A percentile compares a stretch with the other conserved stretches of the same genome.
Conservation (phyloP, 208 protist species). For the Trypanosoma scelopori region DNA sequence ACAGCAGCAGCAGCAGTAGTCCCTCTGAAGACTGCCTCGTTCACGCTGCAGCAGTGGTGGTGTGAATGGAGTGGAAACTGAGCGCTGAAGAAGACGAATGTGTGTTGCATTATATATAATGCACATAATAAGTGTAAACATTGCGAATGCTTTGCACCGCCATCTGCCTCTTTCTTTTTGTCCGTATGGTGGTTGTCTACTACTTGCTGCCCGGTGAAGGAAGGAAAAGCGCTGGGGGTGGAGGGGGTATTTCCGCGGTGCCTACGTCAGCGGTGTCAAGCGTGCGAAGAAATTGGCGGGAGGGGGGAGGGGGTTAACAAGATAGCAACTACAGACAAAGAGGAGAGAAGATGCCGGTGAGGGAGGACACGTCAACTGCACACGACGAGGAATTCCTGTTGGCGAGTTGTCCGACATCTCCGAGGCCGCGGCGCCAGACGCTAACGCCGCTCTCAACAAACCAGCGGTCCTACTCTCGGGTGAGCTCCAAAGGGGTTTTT, state of each 20-base stretch:
- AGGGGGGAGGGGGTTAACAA: neutral
- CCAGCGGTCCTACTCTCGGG: constrained; percentile 83
- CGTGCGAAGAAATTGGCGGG: neutral
- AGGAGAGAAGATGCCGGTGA: neutral
- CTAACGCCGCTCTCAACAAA: constrained; percentile 68
- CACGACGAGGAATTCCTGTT: constrained; percentile 14
- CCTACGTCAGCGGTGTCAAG: neutral
- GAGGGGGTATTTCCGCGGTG: too few relatives aligned
- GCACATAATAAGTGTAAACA: too few relatives aligned
- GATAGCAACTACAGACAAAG: neutral
- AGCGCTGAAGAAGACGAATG: too few relatives aligned
- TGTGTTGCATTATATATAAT: too few relatives aligned
- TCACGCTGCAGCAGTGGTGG: too few relatives aligned
- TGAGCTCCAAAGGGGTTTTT: constrained; percentile 50
- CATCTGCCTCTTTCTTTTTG: neutral
- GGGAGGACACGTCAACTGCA: neutral
- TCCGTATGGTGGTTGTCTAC: neutral
- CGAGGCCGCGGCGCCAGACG: constrained; percentile 63
- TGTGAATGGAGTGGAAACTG: too few relatives aligned
- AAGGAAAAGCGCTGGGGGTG: too few relatives aligned
- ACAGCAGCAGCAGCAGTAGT: too few relatives aligned
- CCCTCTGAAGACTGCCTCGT: too few relatives aligned
- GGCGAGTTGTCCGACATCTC: constrained; percentile 44
- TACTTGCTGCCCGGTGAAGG: neutral
- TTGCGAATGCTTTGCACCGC: too few relatives aligned